Evolutionary conservation across 2,329 filamentous ascomycete genomes (phyloP), one percentile per base, ranked within the genome.

Genomic region (Aspergillus brunneoviolaceus): DNA sequence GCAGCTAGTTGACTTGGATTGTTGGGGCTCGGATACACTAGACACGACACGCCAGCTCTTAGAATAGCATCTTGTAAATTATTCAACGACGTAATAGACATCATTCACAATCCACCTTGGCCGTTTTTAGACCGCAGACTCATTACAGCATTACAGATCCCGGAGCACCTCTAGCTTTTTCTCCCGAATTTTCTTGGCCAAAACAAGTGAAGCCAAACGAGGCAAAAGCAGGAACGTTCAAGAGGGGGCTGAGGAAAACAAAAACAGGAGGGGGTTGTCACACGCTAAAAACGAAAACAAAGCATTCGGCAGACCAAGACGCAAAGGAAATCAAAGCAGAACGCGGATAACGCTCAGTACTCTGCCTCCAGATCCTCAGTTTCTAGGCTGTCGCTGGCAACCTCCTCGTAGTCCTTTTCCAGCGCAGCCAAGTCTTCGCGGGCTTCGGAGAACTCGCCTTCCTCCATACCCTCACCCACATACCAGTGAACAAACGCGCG

Each of bases 391-490:
- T 93, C 90, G 74, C 82, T 85, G 62, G 89, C 90, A 68, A 93
- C 90, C 83, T 93, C 90, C 78, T 92, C 90, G 75, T 94, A 94
- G 71, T 94, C 90, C 82, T 89, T 91, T 83, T 94, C 91, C 35
- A 95, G 82, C 51, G 91, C 91, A 64, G 91, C 91, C 62, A 95
- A 82, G 76, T 95, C 91, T 81, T 95, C 91, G 69, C 91, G 88
- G 63, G 91, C 91, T 79, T 95, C 91, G 64, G 88, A 90, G 81
- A 95, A 95, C 78, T 95, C 91, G 70, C 91, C 91, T 77, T 95
- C 91, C 81, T 95, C 91, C 91, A 95, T 95, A 80, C 91, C 91
- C 81, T 95, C 91, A 67, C 91, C 91, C 57, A 95, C 91, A 67
- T 88, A 89, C 86, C 86, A 88, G 73, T 88, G 86, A n/a, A 88